phyloP scores from a whole-genome alignment of 2,329 filamentous ascomycete species.

The Trichoderma gracile region DNA sequence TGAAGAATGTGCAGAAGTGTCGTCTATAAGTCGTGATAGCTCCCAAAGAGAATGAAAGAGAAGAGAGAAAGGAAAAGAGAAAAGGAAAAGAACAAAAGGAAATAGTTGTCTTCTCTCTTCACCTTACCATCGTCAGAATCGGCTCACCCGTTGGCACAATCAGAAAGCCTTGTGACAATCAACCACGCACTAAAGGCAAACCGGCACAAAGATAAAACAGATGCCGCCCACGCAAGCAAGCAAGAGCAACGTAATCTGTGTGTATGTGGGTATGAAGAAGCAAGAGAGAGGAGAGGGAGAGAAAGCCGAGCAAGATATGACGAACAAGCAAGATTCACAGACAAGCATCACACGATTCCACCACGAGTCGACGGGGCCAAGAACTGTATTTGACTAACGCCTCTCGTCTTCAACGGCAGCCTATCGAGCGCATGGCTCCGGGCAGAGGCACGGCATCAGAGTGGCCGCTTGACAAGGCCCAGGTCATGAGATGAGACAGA shows the following conservation, averaged over 20 bases:
- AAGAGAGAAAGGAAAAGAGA: background rate
- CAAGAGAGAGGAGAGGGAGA: background rate
- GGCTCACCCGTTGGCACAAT: slow-evolving; percentile 15
- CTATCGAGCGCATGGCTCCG: slow-evolving; percentile 8
- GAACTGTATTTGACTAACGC: slow-evolving; percentile 10
- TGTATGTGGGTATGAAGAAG: background rate
- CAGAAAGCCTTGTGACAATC: slow-evolving; percentile 6
- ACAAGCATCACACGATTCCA: background rate
- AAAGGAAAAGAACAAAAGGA: background rate
- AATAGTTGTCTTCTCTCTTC: slow-evolving; percentile 8
- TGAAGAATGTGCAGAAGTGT: background rate
- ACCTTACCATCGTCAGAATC: slow-evolving; percentile 17
- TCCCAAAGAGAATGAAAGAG: background rate
- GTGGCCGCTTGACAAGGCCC: slow-evolving; percentile 7
- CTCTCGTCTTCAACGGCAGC: slow-evolving; percentile 18
- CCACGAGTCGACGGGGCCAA: background rate
- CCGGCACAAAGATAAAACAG: slow-evolving; percentile 24
- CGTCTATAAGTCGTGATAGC: background rate
- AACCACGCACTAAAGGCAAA: slow-evolving; percentile 21
- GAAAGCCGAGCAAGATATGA: slow-evolving; percentile 1
- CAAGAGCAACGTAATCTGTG: background rate
- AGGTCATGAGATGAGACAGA: slow-evolving; percentile 14
- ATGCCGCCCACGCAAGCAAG: background rate
- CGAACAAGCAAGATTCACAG: background rate
- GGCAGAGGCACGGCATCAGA: slow-evolving; percentile 2